These are phyloP conservation scores for Cocos nucifera DNA, from an alignment of 176 grass and related monocot genomes.

Conservation along the genomic window DNA sequence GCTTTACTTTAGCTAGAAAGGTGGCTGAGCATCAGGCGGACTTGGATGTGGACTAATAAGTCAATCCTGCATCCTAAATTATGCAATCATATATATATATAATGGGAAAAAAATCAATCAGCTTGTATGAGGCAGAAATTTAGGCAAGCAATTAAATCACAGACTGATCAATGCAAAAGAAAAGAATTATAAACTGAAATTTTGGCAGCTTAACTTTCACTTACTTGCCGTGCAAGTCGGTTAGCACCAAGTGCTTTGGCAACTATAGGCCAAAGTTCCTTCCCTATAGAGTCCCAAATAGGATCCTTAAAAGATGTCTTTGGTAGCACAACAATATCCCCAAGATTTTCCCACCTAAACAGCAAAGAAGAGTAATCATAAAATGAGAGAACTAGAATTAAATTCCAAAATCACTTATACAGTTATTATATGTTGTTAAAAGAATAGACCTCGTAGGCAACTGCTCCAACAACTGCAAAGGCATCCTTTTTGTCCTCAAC, in stretches of 20 bases:
- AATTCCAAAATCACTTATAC: too few species aligned
- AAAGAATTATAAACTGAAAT: too few species aligned
- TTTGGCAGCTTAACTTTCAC: slow-evolving; percentile 7
- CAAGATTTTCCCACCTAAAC: slow-evolving; percentile 81
- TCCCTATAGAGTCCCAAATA: slow-evolving; percentile 58
- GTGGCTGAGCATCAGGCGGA: too few species aligned
- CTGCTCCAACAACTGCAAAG: slow-evolving; percentile 49
- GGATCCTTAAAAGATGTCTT: slow-evolving; percentile 84
- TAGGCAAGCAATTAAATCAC: too few species aligned
- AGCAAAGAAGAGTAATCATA: not conserved
- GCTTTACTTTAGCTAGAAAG: too few species aligned
- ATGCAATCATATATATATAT: too few species aligned
- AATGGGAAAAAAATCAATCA: too few species aligned
- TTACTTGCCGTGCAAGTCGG: slow-evolving; percentile 86
- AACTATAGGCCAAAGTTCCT: slow-evolving; percentile 83
- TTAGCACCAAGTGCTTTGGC: slow-evolving; percentile 51
- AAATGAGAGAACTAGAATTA: too few species aligned
- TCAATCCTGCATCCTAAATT: too few species aligned
- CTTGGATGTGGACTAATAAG: too few species aligned
- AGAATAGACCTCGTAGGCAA: slow-evolving; percentile 71
- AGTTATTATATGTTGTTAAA: not conserved
- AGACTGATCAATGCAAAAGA: too few species aligned
- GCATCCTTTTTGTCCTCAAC: slow-evolving; percentile 49
- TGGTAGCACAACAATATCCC: slow-evolving; percentile 70
- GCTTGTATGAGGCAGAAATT: too few species aligned